A percentile compares a stretch with the other conserved stretches of the same genome.
These are phyloP conservation scores for Sugiyamaella qingdaonensis DNA, from an alignment of 805 yeast species.

Conservation along the genomic window DNA sequence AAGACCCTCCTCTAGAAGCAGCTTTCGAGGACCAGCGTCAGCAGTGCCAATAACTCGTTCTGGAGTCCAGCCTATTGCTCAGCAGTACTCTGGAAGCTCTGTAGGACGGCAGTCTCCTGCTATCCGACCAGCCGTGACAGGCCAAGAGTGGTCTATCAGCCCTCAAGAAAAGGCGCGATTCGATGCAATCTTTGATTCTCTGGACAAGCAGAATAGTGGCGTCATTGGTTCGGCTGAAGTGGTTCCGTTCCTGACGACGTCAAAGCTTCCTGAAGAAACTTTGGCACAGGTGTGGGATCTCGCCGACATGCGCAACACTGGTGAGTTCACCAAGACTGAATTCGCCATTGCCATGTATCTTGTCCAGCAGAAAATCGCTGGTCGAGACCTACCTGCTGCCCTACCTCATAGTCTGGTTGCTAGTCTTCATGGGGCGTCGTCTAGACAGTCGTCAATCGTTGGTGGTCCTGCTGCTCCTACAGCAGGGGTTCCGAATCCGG, in stretches of 20 bases:
- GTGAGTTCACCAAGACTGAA: slow-evolving; percentile 73
- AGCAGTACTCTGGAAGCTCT: slow-evolving; percentile 23
- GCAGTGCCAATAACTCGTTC: slow-evolving; percentile 11
- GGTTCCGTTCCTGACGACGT: slow-evolving; percentile 83
- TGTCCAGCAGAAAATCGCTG: slow-evolving; percentile 78
- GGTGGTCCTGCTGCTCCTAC: slow-evolving; percentile 13
- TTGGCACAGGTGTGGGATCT: slow-evolving; percentile 88
- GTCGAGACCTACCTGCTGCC: slow-evolving; percentile 69
- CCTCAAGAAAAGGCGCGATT: slow-evolving; percentile 70
- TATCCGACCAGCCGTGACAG: neutral
- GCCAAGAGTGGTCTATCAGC: slow-evolving; percentile 61
- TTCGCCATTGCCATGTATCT: slow-evolving; percentile 92
- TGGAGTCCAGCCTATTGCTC: slow-evolving; percentile 10
- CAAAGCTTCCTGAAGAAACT: slow-evolving; percentile 77
- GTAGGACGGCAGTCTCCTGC: slow-evolving; percentile 10
- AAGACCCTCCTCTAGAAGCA: slow-evolving; percentile 21
- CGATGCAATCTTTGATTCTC: slow-evolving; percentile 69
- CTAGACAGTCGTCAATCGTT: slow-evolving; percentile 21
- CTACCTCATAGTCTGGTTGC: slow-evolving; percentile 62
- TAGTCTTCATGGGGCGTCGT: slow-evolving; percentile 34
- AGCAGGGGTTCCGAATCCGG: slow-evolving; percentile 17
- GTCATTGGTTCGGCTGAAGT: slow-evolving; percentile 70
- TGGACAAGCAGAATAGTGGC: slow-evolving; percentile 66
- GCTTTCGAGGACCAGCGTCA: slow-evolving; percentile 18
- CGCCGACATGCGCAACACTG: slow-evolving; percentile 83